These are phyloP conservation scores for Wickerhamiella azymoides DNA, from an alignment of 805 yeast species.

Conservation along the genomic window DNA sequence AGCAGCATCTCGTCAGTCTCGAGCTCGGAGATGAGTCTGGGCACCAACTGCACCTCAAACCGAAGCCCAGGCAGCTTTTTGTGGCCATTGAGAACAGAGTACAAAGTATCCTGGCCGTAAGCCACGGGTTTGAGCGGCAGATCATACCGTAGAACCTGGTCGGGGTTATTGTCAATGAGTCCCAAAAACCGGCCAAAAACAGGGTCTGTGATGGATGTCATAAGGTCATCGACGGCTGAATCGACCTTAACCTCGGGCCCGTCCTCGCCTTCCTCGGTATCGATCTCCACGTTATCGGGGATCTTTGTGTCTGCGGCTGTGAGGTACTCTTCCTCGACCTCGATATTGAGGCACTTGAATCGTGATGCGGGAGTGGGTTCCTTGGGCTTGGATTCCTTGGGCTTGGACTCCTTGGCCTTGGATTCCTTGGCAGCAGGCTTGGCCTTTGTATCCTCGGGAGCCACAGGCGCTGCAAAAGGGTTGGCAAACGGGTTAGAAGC, in stretches of 20 bases:
- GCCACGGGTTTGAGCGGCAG: conserved; percentile 64
- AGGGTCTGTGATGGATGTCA: conserved; percentile 39
- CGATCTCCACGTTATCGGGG: conserved; percentile 37
- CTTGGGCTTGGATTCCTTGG: conserved; percentile 5
- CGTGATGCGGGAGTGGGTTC: conserved; percentile 11
- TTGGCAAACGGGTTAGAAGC: conserved; percentile 16
- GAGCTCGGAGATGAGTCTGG: conserved; percentile 72
- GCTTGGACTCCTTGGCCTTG: conserved; percentile 6
- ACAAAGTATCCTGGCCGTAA: conserved; percentile 49
- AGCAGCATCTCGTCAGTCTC: conserved; percentile 39
- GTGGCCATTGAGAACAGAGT: conserved; percentile 29
- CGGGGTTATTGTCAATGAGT: conserved; percentile 65
- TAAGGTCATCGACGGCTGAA: conserved; percentile 11
- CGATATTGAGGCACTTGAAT: conserved; percentile 56
- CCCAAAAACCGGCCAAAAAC: conserved; percentile 68
- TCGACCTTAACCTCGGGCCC: conserved; percentile 8
- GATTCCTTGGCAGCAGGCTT: conserved; percentile 1
- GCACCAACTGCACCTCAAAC: conserved; percentile 89
- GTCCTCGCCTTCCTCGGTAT: conserved; percentile 20
- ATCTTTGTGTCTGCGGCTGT: conserved; percentile 29
- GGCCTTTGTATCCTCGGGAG: not conserved
- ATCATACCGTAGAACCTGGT: conserved; percentile 77
- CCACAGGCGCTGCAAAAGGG: not conserved
- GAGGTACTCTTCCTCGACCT: conserved; percentile 58
- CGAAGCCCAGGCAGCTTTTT: conserved; percentile 50